phyloP scores from a whole-genome alignment of 805 yeast genomes.

The Torulaspora delbrueckii region DNA sequence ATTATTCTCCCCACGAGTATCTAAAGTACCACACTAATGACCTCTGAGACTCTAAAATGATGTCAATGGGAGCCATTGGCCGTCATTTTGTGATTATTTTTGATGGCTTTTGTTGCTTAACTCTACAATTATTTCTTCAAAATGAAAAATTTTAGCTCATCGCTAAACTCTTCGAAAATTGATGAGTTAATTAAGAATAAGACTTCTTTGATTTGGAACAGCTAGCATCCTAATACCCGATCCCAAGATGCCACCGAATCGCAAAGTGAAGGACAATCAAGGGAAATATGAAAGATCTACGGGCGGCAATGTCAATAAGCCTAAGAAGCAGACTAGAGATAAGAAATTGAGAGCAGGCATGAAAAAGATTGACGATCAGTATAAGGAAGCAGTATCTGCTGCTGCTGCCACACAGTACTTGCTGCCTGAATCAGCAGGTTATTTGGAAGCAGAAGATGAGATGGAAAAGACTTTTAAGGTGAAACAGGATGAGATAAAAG shows the following conservation, averaged over 20 bases:
- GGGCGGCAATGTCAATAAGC: constrained; percentile 9
- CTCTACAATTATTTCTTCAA: not conserved
- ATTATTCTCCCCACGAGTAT: not conserved
- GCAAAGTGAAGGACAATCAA: constrained; percentile 29
- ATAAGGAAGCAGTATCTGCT: constrained; percentile 69
- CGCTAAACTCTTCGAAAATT: not conserved
- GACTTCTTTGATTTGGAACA: no score
- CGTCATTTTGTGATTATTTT: not conserved
- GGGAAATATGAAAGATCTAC: constrained; percentile 34
- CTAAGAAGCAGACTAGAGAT: constrained; percentile 43
- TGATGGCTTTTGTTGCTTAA: not conserved
- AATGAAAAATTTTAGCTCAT: constrained; percentile 11
- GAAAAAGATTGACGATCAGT: constrained; percentile 63
- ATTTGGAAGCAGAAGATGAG: constrained; percentile 82
- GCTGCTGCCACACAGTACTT: constrained; percentile 86
- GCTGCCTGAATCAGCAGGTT: constrained; percentile 80
- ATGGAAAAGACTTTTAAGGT: constrained; percentile 90
- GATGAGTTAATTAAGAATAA: not conserved
- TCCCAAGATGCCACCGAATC: not conserved
- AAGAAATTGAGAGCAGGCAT: constrained; percentile 60
- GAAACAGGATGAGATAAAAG: constrained; percentile 70
- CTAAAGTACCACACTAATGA: not conserved
- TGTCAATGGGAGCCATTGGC: not conserved
- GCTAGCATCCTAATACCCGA: not conserved
- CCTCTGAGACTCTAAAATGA: not conserved